phyloP scores from a whole-genome alignment of 495 filamentous ascomycete genomes.

The Aspergillus conjunctus region DNA sequence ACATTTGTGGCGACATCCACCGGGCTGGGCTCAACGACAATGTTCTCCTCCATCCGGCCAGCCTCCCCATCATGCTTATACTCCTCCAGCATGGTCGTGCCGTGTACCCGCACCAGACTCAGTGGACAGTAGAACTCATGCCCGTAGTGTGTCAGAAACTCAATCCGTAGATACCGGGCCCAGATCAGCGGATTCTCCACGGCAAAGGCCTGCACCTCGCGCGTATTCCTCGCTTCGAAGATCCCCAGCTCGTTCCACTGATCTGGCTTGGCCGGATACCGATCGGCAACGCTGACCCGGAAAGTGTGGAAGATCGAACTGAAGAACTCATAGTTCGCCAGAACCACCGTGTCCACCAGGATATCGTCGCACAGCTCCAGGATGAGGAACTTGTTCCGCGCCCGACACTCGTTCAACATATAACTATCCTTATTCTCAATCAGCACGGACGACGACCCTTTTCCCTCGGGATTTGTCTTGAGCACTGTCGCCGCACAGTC shows the following conservation, averaged over 20 bases:
- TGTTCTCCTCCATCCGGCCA: constrained; percentile 60
- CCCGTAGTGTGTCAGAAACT: constrained; percentile 92
- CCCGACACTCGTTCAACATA: constrained; percentile 90
- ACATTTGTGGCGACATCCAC: constrained; percentile 37
- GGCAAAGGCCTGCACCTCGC: constrained; percentile 91
- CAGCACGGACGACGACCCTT: constrained; percentile 81
- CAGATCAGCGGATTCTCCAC: constrained; percentile 93
- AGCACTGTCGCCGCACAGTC: constrained; percentile 93
- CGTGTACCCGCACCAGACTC: constrained; percentile 87
- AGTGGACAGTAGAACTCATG: constrained; percentile 96
- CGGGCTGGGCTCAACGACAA: constrained; percentile 41
- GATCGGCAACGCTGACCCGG: constrained; percentile 84
- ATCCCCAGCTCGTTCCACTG: constrained; percentile 89
- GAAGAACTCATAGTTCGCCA: constrained; percentile 99
- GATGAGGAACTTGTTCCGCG: constrained; percentile 89
- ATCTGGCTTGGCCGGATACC: constrained; percentile 87
- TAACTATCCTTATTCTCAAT: constrained; percentile 98
- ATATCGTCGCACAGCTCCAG: constrained; percentile 92
- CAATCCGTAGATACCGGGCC: constrained; percentile 87
- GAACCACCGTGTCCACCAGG: constrained; percentile 89
- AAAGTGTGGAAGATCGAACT: constrained; percentile 93
- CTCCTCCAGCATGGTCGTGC: constrained; percentile 94
- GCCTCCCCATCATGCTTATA: constrained; percentile 75
- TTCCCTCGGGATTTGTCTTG: constrained; percentile 83
- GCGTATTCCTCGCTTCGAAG: constrained; percentile 86